Evolutionary conservation across 179 eudicot species (phyloP).

Genomic region (Silene vulgaris): DNA sequence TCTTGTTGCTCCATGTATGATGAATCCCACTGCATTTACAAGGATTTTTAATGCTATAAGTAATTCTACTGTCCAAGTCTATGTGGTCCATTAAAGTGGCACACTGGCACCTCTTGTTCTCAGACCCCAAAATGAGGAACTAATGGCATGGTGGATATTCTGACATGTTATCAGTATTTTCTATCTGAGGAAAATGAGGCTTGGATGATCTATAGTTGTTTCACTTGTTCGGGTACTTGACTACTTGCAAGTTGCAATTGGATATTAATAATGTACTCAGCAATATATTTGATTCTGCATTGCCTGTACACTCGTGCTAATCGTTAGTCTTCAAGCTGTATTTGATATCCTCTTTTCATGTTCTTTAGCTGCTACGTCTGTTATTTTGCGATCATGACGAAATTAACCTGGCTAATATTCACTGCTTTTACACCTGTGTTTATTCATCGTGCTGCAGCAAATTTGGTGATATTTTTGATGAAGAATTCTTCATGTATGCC

Average conservation of each 20-base stretch:
- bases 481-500: slow-evolving; percentile 86
- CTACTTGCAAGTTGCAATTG: too few relatives aligned
- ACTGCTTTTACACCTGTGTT: background rate
- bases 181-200: too few relatives aligned
- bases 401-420: background rate
- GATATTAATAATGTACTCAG: background rate
- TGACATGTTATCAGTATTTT: too few relatives aligned
- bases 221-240: too few relatives aligned
- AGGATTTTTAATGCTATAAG: background rate
- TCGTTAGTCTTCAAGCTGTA: background rate
- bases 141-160: too few relatives aligned
- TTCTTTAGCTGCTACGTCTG: background rate
- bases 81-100: background rate
- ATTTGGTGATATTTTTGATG: slow-evolving; percentile 90
- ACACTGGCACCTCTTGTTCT: too few relatives aligned
- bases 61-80: background rate
- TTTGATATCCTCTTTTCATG: background rate
- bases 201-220: too few relatives aligned
- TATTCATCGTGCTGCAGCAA: slow-evolving; percentile 53
- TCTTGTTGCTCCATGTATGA: slow-evolving; percentile 6
- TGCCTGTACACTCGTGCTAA: background rate
- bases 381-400: slow-evolving; percentile 5
- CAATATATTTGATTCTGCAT: background rate
- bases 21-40: background rate
- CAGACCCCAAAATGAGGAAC: too few relatives aligned